These are phyloP conservation scores for Elongisporangium undulatum DNA, from an alignment of 352 stramenopile species.

Conservation along the genomic window DNA sequence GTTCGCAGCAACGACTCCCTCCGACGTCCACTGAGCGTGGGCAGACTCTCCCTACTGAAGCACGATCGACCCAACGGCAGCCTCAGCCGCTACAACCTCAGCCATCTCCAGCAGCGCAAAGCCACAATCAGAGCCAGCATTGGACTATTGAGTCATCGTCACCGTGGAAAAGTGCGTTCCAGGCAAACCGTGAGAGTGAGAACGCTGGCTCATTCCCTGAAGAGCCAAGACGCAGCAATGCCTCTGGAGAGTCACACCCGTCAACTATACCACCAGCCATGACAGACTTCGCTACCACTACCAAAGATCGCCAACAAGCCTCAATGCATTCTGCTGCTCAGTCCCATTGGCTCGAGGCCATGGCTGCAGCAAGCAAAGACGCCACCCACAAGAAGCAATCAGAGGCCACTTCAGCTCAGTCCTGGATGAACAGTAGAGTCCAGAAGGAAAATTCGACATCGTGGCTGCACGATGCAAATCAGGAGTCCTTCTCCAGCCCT, in stretches of 20 bases:
- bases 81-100: slow-evolving; percentile 2
- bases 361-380: not conserved
- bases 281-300: not conserved
- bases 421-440: not conserved
- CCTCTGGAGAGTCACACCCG: not conserved
- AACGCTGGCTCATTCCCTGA: not conserved
- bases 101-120: not conserved
- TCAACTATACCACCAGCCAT: not conserved
- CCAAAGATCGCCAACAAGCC: not conserved
- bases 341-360: not conserved
- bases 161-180: not conserved
- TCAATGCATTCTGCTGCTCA: not conserved
- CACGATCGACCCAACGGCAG: slow-evolving; percentile 7
- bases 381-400: not conserved
- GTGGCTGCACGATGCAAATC: not conserved
- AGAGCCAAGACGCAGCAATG: not conserved
- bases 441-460: not conserved
- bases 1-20: not conserved
- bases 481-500: not conserved
- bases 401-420: not conserved
- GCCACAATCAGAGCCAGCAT: not conserved
- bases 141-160: not conserved
- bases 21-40: not conserved
- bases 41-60: not conserved
- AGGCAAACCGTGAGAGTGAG: not conserved